These are phyloP conservation scores for Suillus weaverae DNA, from an alignment of 768 basidiomycete species.

Conservation along the genomic window DNA sequence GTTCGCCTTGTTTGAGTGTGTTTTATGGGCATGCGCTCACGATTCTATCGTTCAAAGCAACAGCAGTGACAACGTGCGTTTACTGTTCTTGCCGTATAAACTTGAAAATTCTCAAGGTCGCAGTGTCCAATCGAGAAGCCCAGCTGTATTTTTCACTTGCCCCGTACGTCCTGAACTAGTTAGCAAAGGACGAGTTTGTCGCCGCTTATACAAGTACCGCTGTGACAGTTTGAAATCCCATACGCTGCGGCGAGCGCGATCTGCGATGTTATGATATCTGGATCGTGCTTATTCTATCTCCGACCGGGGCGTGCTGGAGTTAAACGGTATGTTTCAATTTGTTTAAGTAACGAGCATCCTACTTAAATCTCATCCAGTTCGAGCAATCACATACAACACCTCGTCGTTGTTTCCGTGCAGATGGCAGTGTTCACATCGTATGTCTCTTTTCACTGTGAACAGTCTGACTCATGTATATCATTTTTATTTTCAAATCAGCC, in stretches of 20 bases:
- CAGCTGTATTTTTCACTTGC: not conserved
- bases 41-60: not conserved
- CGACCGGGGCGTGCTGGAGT: constrained; percentile 15
- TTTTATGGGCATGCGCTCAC: not conserved
- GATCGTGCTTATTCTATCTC: constrained; percentile 23
- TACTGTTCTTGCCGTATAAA: not conserved
- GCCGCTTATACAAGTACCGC: not conserved
- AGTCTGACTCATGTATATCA: not conserved
- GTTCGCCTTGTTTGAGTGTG: not conserved
- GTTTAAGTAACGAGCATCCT: not conserved
- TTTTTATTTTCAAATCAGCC: not conserved
- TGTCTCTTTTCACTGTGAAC: not conserved
- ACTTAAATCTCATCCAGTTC: not conserved
- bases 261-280: constrained; percentile 20
- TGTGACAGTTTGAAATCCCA: not conserved
- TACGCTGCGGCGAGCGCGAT: constrained; percentile 28
- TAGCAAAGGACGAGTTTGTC: not conserved
- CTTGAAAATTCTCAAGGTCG: not conserved
- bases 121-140: not conserved
- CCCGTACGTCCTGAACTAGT: not conserved
- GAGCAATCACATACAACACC: not conserved
- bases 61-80: not conserved
- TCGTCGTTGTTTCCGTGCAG: not conserved
- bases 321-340: constrained; percentile 7
- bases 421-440: not conserved